phyloP scores from a whole-genome alignment of 2,329 filamentous ascomycete species.

The Alternaria dauci region DNA sequence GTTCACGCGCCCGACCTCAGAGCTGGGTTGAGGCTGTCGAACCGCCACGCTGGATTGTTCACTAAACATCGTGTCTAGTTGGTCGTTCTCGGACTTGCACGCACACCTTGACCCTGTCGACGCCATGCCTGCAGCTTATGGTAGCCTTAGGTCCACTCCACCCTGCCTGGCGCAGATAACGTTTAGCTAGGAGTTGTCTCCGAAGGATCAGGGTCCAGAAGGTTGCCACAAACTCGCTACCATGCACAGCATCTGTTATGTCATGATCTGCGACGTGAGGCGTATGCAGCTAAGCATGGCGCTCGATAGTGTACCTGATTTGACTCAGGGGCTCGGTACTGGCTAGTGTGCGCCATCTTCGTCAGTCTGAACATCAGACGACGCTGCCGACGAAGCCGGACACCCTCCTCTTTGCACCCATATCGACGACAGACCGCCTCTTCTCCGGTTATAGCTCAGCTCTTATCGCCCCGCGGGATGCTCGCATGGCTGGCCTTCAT shows the following conservation, averaged over 20 bases:
- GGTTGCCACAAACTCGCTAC: not conserved
- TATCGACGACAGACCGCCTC: not conserved
- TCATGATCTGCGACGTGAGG: not conserved
- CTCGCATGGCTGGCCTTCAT: not conserved
- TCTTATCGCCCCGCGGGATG: not conserved
- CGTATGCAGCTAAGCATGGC: not conserved
- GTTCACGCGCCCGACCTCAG: not conserved
- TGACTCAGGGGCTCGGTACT: not conserved
- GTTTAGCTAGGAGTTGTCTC: not conserved
- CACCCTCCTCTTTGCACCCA: not conserved
- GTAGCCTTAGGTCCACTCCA: not conserved
- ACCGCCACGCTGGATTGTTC: not conserved
- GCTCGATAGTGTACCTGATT: conserved; percentile 1
- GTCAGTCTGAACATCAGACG: conserved; percentile 1
- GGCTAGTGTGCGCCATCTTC: not conserved
- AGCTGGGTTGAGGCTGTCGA: not conserved
- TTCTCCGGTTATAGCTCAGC: not conserved
- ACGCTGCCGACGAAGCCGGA: not conserved
- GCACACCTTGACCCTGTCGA: not conserved
- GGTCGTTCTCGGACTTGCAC: not conserved
- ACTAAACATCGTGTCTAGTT: not conserved
- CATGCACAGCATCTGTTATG: not conserved
- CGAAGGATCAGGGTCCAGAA: not conserved
- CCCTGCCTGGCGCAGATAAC: not conserved
- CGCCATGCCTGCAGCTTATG: not conserved